A percentile compares a stretch with the other conserved stretches of the same genome.
phyloP scores from a whole-genome alignment of 1,139 yeast species.

The Keqinozyma sinolaborantium region DNA sequence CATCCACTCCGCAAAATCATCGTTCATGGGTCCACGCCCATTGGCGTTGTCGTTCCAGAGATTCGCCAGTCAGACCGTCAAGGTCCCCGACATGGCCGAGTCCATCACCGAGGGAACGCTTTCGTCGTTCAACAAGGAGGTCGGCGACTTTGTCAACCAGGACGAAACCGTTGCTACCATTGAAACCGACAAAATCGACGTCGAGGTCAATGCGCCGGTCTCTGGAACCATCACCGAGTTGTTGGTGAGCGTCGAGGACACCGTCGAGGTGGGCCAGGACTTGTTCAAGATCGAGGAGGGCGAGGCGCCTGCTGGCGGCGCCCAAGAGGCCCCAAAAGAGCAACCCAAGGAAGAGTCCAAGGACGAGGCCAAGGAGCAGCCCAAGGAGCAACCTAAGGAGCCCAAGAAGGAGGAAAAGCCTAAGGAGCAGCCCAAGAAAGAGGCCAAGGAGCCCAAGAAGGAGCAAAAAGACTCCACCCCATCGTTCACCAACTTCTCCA shows the following conservation, averaged over 20 bases:
- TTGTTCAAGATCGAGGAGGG: slow-evolving; percentile 89
- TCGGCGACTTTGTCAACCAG: slow-evolving; percentile 83
- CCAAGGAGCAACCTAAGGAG: slow-evolving; percentile 18
- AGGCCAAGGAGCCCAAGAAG: slow-evolving; percentile 18
- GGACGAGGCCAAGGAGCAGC: slow-evolving; percentile 21
- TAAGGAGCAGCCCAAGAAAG: slow-evolving; percentile 24
- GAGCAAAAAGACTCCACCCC: slow-evolving; percentile 33
- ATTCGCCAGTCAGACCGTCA: slow-evolving; percentile 53
- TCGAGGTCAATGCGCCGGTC: slow-evolving; percentile 92
- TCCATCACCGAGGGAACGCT: slow-evolving; percentile 97
- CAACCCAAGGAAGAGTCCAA: slow-evolving; percentile 45
- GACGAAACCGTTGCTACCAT: slow-evolving; percentile 96
- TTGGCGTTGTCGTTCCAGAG: slow-evolving; percentile 22
- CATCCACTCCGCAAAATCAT: background rate
- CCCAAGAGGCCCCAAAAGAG: slow-evolving; percentile 31
- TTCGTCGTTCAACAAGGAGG: slow-evolving; percentile 69
- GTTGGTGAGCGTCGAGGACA: slow-evolving; percentile 82
- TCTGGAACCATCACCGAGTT: slow-evolving; percentile 87
- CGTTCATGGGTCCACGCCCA: background rate
- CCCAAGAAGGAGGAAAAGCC: slow-evolving; percentile 18
- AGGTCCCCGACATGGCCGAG: slow-evolving; percentile 99
- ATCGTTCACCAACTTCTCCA: slow-evolving; percentile 63
- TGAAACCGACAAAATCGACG: slow-evolving; percentile 97
- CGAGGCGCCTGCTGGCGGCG: slow-evolving; percentile 71
- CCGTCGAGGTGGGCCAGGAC: slow-evolving; percentile 96